phyloP scores from a whole-genome alignment of 2,329 filamentous ascomycete genomes.

The Beauveria medogensis region DNA sequence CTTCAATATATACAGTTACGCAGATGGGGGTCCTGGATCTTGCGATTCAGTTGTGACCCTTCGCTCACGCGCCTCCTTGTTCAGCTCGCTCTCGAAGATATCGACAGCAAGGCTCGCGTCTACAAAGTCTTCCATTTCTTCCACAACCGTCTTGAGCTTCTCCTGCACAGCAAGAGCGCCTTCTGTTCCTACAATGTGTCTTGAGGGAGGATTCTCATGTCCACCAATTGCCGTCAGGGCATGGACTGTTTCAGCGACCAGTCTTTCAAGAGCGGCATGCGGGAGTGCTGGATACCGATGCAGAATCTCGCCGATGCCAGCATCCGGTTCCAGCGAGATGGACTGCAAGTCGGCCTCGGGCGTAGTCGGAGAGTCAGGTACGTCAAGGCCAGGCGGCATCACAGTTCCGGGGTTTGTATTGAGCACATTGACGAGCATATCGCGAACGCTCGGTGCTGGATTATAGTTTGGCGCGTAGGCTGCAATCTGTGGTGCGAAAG shows the following conservation, averaged over 20 bases:
- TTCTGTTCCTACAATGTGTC: constrained; percentile 90
- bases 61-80: constrained; percentile 40
- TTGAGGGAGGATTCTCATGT: constrained; percentile 87
- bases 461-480: constrained; percentile 32
- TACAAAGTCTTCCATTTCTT: constrained; percentile 93
- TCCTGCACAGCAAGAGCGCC: constrained; percentile 84
- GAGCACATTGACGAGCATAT: constrained; percentile 73
- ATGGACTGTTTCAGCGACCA: constrained; percentile 85
- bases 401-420: constrained; percentile 65
- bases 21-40: constrained; percentile 17
- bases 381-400: constrained; percentile 25
- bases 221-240: constrained; percentile 87
- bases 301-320: constrained; percentile 38
- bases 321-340: constrained; percentile 26
- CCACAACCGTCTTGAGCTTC: constrained; percentile 91
- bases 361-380: constrained; percentile 22
- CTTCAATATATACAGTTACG: constrained; percentile 16
- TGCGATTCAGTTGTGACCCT: constrained; percentile 22
- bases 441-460: constrained; percentile 71
- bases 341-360: constrained; percentile 21
- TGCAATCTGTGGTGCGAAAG: constrained; percentile 69
- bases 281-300: constrained; percentile 70
- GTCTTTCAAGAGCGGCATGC: constrained; percentile 55
- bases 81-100: constrained; percentile 53
- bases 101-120: constrained; percentile 83